Evolutionary conservation across 352 stramenopile genomes (phyloP).

Genomic region (Globisporangium ultimum): DNA sequence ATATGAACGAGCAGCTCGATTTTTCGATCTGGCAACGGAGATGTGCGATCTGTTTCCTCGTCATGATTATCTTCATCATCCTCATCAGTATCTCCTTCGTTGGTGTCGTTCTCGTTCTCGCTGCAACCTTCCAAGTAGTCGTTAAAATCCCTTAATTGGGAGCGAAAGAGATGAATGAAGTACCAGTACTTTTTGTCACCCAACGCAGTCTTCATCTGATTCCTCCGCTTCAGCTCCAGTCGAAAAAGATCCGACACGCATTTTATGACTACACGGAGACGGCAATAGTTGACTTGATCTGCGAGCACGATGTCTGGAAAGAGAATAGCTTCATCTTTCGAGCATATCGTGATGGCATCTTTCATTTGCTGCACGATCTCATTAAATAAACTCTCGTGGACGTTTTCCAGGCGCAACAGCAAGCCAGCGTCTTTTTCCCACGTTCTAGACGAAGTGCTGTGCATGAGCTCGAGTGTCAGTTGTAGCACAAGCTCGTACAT

Average conservation of each 20-base stretch:
- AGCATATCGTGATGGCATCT: constrained; percentile 3
- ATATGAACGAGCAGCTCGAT: constrained; percentile 22
- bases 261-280: constrained; percentile 26
- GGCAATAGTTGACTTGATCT: constrained; percentile 17
- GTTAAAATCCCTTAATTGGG: constrained; percentile 43
- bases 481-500: constrained; percentile 43
- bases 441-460: constrained; percentile 20
- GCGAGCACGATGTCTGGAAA: constrained; percentile 2
- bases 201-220: constrained; percentile 20
- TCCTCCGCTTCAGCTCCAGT: constrained; percentile 44
- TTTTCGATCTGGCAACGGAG: background rate
- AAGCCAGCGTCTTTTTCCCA: constrained; percentile 53
- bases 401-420: constrained; percentile 42
- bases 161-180: constrained; percentile 39
- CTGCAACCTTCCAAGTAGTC: constrained; percentile 15
- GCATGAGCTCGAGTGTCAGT: constrained; percentile 36
- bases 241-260: constrained; percentile 47
- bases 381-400: constrained; percentile 38
- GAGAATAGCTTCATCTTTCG: constrained; percentile 6
- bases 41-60: background rate
- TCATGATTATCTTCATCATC: constrained; percentile 6
- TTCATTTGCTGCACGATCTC: constrained; percentile 25
- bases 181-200: constrained; percentile 53
- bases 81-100: constrained; percentile 8
- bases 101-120: background rate